Conservation (phyloP, 108 stramenopile species). For the Skeletonema costatum region DNA sequence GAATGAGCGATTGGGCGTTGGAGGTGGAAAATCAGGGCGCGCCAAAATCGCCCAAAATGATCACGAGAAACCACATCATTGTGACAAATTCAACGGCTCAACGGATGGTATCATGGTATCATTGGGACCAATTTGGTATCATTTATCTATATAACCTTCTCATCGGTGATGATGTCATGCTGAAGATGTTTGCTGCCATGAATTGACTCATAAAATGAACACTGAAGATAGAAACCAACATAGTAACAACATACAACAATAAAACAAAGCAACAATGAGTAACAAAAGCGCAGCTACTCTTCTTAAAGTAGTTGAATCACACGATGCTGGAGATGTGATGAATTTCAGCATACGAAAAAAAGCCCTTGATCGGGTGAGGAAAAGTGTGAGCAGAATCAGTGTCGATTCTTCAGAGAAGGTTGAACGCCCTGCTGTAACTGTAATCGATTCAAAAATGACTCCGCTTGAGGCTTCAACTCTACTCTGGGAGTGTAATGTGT, state of each 20-base stretch:
- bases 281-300: constrained; percentile 31
- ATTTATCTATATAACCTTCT: too few relatives aligned
- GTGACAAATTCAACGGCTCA: too few relatives aligned
- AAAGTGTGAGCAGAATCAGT: background rate
- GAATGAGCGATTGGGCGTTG: too few relatives aligned
- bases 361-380: constrained; percentile 4
- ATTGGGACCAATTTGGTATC: too few relatives aligned
- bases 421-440: constrained; percentile 33
- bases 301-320: constrained; percentile 30
- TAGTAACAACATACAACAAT: background rate
- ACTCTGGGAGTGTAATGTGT: constrained; percentile 50
- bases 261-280: background rate
- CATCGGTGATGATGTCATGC: too few relatives aligned
- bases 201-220: background rate
- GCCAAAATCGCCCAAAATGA: too few relatives aligned
- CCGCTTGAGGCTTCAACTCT: constrained; percentile 54
- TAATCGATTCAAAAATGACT: constrained; percentile 51
- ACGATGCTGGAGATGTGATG: constrained; percentile 39
- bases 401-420: background rate
- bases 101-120: too few relatives aligned
- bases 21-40: too few relatives aligned
- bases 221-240: background rate
- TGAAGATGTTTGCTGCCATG: too few relatives aligned
- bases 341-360: constrained; percentile 30
- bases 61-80: too few relatives aligned